Conservation (phyloP, 441 rosid species). For the Arabidopsis lyrata region DNA sequence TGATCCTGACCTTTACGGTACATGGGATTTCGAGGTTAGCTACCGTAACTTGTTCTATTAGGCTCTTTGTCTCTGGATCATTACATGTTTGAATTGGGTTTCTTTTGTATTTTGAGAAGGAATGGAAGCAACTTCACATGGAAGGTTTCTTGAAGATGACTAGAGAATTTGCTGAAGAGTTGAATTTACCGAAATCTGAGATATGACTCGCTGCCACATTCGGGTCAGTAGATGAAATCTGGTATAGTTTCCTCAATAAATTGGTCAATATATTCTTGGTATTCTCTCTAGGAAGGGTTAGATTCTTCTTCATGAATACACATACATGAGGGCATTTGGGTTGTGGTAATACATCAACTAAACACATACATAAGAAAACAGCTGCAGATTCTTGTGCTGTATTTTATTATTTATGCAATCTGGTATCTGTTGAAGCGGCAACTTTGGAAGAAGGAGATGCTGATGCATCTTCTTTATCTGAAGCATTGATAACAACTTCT, state of each 20-base stretch:
- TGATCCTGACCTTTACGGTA: slow-evolving; percentile 76
- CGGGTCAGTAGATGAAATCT: slow-evolving; percentile 6
- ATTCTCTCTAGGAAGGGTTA: slow-evolving; percentile 6
- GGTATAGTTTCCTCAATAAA: neutral
- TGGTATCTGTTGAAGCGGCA: slow-evolving; percentile 10
- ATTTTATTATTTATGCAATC: neutral
- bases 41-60: slow-evolving; percentile 6
- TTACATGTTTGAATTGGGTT: slow-evolving; percentile 3
- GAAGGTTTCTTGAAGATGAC: slow-evolving; percentile 79
- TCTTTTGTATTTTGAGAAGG: slow-evolving; percentile 46
- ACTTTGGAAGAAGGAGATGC: slow-evolving; percentile 41
- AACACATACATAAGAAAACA: neutral
- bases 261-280: neutral
- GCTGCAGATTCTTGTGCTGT: neutral
- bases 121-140: slow-evolving; percentile 71
- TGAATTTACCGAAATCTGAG: slow-evolving; percentile 68
- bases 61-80: slow-evolving; percentile 1
- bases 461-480: slow-evolving; percentile 47
- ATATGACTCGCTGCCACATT: slow-evolving; percentile 25
- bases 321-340: neutral
- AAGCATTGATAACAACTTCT: slow-evolving; percentile 57
- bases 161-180: slow-evolving; percentile 61
- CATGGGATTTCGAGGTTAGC: slow-evolving; percentile 86
- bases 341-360: neutral
- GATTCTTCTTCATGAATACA: slow-evolving; percentile 10